Base-by-base conservation (phyloP, 768 basidiomycete species). In the Auriscalpium vulgare region DNA sequence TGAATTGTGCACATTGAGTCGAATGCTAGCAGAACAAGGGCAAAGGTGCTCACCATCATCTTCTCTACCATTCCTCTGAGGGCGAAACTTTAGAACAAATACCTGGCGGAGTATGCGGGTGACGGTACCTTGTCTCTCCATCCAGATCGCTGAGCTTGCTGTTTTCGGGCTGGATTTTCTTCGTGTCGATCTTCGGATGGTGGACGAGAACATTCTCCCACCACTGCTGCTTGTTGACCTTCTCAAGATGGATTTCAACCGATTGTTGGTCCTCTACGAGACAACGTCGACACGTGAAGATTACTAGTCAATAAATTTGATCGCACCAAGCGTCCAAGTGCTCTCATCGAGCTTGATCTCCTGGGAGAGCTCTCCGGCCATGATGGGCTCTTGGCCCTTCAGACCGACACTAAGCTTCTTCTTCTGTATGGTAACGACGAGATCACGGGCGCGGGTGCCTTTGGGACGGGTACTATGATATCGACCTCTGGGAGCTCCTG, bases 161-260 rank as follows among this genome's bases (percentile, higher is more conserved):
- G 68, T 97, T 95, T 65, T 87, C 83, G 2, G 97, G 97, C 64
- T 88, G 86, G 62, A 99, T 97, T 75, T 97, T 98, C 54, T 79
- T 88, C 10, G 94, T 97, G 66, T 98, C 90, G 76, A 98, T 87
- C 77, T 94, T 97, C 13, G 97, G 93, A 66, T 97, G 93, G 65
- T 95, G 91, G 2, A 87, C 88, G 51, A 98, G 74, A 60, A 98
- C 87, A 68, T 97, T 94, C 69, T 93, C 90, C 97, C 97, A 99
- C 97, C 97, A 98, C 56, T 89, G 82, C 69, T 89, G 82, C 59
- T 88, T 75, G 70, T 94, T 91, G 52, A 90, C 62, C 69, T 95
- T 95, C 71, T 94, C 91, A 45, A 95, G 79, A 65, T 92, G 88
- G 50, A 95, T 75, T 16, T 80, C 73, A 53, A 95, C 74, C 8